Percentiles rank a stretch among this genome's conserved stretches.
Conservation (phyloP, 805 yeast genomes). For the Ogataea nakhonphanomensis region DNA sequence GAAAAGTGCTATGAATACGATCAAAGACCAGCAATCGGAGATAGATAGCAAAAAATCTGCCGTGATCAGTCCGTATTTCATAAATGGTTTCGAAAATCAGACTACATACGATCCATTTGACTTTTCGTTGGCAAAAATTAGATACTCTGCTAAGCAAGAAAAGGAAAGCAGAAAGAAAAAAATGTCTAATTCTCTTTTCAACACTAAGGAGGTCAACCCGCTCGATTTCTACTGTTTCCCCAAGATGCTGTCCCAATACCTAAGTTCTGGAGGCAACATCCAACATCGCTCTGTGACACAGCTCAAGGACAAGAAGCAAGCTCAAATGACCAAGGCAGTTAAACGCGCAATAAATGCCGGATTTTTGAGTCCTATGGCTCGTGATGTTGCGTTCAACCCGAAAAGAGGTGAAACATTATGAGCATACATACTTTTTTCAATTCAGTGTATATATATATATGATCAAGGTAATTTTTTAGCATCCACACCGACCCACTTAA, state of each 20-base stretch:
- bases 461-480: constrained; percentile 17
- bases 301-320: constrained; percentile 62
- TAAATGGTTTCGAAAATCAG: constrained; percentile 47
- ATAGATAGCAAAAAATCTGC: constrained; percentile 21
- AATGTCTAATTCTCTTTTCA: constrained; percentile 31
- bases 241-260: constrained; percentile 57
- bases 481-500: constrained; percentile 41
- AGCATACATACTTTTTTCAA: not conserved
- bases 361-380: constrained; percentile 70
- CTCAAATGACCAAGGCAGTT: constrained; percentile 68
- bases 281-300: constrained; percentile 71
- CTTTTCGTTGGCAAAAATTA: constrained; percentile 58
- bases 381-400: constrained; percentile 43
- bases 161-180: constrained; percentile 17
- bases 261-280: constrained; percentile 73
- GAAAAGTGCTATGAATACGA: constrained; percentile 19
- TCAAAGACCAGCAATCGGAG: constrained; percentile 21
- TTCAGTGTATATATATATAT: constrained; percentile 4
- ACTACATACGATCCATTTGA: constrained; percentile 78
- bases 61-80: constrained; percentile 34
- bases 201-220: constrained; percentile 55
- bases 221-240: constrained; percentile 71
- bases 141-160: constrained; percentile 42
- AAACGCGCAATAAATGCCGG: constrained; percentile 81
- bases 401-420: constrained; percentile 31